These are phyloP conservation scores for Plenodomus tracheiphilus DNA, from an alignment of 2,329 filamentous ascomycete species.

Conservation along the genomic window DNA sequence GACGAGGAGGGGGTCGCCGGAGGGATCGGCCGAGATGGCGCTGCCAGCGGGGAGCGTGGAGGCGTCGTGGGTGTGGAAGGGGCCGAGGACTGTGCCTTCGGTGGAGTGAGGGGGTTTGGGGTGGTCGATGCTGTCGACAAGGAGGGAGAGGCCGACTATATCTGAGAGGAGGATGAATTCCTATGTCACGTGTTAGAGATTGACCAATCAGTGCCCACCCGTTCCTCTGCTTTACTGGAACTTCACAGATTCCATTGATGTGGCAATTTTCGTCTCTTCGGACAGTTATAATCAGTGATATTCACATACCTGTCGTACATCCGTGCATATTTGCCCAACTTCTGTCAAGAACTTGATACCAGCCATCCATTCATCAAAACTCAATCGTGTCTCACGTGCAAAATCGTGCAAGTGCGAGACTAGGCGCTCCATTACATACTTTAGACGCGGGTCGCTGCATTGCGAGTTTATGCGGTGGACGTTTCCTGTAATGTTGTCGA, in stretches of 20 bases:
- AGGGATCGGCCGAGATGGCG: constrained; percentile 68
- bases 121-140: constrained; percentile 83
- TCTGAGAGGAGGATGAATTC: constrained; percentile 85
- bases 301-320: constrained; percentile 66
- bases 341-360: constrained; percentile 71
- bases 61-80: constrained; percentile 82
- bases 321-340: constrained; percentile 73
- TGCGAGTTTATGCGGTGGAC: constrained; percentile 75
- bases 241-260: too few relatives aligned
- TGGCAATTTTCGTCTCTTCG: not conserved
- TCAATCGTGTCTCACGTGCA: constrained; percentile 75
- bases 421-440: constrained; percentile 72
- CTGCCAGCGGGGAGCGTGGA: constrained; percentile 59
- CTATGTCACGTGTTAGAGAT: constrained; percentile 39
- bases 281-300: not conserved
- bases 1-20: constrained; percentile 71
- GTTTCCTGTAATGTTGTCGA: constrained; percentile 80
- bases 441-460: constrained; percentile 65
- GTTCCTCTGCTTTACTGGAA: too few relatives aligned
- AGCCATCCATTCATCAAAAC: constrained; percentile 77
- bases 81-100: constrained; percentile 79
- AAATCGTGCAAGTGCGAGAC: constrained; percentile 82
- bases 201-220: too few relatives aligned
- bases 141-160: constrained; percentile 74
- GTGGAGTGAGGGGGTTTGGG: constrained; percentile 72